Evolutionary conservation across 2,329 filamentous ascomycete genomes (phyloP), one percentile per base, ranked within the genome.

Genomic region (Colletotrichum liriopes): DNA sequence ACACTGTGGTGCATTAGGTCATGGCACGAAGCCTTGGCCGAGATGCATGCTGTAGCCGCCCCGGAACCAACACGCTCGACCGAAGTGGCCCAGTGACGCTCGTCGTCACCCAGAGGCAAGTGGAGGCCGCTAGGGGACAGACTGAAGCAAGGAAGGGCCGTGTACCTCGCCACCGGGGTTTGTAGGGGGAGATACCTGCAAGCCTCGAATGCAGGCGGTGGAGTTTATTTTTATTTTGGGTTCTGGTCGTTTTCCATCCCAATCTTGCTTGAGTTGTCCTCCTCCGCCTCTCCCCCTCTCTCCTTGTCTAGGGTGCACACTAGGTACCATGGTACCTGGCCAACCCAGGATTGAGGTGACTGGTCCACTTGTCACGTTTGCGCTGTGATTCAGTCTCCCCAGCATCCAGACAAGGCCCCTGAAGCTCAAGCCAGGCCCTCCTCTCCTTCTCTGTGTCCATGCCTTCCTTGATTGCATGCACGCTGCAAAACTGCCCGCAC

Each of bases 11-110:
- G 23, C 23, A 11, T 2, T 37, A 37, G 35, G 35, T 37, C 5
- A 37, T 11, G 35, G 35, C 35, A 61, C 32, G 14, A 39, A 49
- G 23, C 26, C 23, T 35, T 63, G 60, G 20, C n/a, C 32, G n/a
- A 51, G 23, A 29, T 54, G 47, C 37, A 39, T 26, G 47, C 59
- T 49, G 41, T 49, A 23, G 43, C 35, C 35, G 29, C 47, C 18
- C n/a, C 47, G 23, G 35, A 64, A 64, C 47, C 60, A 63, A 63
- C 58, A 47, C 18, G 12, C 29, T 49, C 45, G n/a, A 23, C 11
- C n/a, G 11, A 47, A 60, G 58, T 47, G 51, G 37, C 61, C 61
- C 37, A 26, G 61, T 64, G 61, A 64, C 61, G 61, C 61, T 55
- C 37, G 49, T n/a, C 11, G 61, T 52, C 39, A 35, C 43, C 61